Base-by-base conservation (phyloP, 345 rosid species). In the Eutrema yunnanense region DNA sequence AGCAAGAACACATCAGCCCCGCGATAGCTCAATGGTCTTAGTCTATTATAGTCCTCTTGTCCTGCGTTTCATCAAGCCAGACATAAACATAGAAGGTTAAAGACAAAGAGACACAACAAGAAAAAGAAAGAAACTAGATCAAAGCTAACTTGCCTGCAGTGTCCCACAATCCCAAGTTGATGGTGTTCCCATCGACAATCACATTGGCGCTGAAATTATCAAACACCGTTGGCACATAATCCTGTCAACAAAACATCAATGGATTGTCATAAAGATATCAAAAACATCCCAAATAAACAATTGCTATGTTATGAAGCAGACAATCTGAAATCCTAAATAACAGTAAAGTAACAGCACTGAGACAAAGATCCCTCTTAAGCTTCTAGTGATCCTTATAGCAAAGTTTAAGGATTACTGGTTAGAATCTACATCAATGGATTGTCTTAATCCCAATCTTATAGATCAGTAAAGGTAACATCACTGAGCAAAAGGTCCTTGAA, bases 1-100 rank as follows among this genome's bases (percentile, higher is more conserved):
- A 92, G 88, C 67, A 92, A 77, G 84, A 92, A 92, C 51, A 92
- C 96, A 75, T 90, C 96, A 16, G 98, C 94, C 22, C 98, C 98
- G 0, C 96, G 90, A 76, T 92, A 92, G 79, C 98, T 92, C 84
- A 92, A 77, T 38, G 98, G 98, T 67, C 98, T 84, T 67, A 92
- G 74, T 78, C 98, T 86, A 65, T 89, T 90, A 78, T 92, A 92
- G 70, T 92, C 98, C 73, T 92, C 98, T 82, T 92, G 98, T 54
- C 98, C 98, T 92, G 86, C 88, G 83, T 80, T 34, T 43, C 73
- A 67, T 30, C 37, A 69, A 67, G 59, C 43, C 56, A 64, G 51
- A 11, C 62, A 67, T 61, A 42, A 59, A 63, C 65, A 41, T 9
- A 46, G 13, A 49, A 51, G 44, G 44, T 14, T 13, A 29, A 47